Evolutionary conservation across 148 eudicot species (phyloP).

Genomic region (Rhododendron griersonianum): DNA sequence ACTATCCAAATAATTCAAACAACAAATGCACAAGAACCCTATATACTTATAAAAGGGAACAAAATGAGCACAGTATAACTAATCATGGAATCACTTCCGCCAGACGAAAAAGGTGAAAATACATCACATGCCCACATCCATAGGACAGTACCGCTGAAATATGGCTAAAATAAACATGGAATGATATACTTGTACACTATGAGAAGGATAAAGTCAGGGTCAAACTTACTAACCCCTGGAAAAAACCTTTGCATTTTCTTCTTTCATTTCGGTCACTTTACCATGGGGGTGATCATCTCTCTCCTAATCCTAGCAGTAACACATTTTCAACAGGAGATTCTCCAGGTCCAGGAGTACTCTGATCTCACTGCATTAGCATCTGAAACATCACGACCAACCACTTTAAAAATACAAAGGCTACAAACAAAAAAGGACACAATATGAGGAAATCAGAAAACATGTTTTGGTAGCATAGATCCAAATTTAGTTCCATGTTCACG

Average conservation of each 20-base stretch:
- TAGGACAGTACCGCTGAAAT: not conserved
- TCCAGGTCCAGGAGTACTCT: not conserved
- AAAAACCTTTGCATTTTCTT: not conserved
- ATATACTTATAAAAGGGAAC: not conserved
- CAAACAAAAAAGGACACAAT: not conserved
- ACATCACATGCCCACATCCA: not conserved
- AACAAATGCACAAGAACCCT: not conserved
- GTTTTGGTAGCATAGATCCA: not conserved
- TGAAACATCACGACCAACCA: not conserved
- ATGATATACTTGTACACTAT: not conserved
- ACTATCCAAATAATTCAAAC: not conserved
- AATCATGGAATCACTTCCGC: not conserved
- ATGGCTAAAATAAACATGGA: not conserved
- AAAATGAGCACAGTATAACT: not conserved
- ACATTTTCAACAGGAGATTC: not conserved
- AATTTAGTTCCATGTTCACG: not conserved
- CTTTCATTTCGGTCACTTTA: not conserved
- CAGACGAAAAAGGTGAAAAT: not conserved
- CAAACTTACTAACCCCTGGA: not conserved
- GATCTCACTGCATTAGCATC: not conserved
- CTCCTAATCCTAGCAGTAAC: not conserved
- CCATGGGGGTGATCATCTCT: not conserved
- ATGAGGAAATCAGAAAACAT: not conserved
- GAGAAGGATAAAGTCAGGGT: not conserved
- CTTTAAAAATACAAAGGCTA: not conserved